Conservation (phyloP, 768 basidiomycete genomes). For the Suillus bovinus region DNA sequence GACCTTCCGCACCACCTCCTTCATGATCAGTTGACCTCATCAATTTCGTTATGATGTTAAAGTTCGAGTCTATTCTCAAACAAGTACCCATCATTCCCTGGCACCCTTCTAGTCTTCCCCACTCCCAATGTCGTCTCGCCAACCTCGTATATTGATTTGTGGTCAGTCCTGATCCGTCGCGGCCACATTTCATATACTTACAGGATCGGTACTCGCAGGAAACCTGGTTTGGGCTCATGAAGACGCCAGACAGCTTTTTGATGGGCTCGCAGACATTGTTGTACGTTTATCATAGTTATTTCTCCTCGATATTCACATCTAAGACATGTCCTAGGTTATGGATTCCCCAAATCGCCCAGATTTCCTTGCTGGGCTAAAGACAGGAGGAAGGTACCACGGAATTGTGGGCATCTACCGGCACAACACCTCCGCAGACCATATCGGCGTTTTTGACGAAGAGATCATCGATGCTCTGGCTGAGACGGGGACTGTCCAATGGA, state of each 20-base stretch:
- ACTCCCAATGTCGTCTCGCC: conserved; percentile 16
- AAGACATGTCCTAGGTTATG: conserved; percentile 39
- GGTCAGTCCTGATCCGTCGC: conserved; percentile 24
- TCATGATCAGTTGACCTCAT: conserved; percentile 1
- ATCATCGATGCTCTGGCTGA: conserved; percentile 66
- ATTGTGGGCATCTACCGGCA: conserved; percentile 79
- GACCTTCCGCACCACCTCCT: background rate
- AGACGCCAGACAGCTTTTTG: conserved; percentile 65
- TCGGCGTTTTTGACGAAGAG: conserved; percentile 81
- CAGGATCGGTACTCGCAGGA: conserved; percentile 38
- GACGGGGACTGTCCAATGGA: conserved; percentile 66
- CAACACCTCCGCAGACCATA: conserved; percentile 59
- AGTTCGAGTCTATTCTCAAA: background rate
- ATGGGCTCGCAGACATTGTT: conserved; percentile 69
- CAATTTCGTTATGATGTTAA: background rate
- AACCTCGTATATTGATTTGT: conserved; percentile 34
- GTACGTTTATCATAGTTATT: conserved; percentile 45
- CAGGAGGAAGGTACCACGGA: conserved; percentile 72
- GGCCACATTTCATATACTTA: background rate
- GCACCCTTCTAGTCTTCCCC: background rate
- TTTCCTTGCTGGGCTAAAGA: conserved; percentile 63
- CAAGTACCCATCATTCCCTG: background rate
- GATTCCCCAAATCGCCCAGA: conserved; percentile 64
- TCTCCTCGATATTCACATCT: background rate
- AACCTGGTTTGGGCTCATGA: conserved; percentile 81